Evolutionary conservation across 495 filamentous ascomycete species (phyloP), one percentile per base, ranked within the genome.

Genomic region (Penicillium angulare): DNA sequence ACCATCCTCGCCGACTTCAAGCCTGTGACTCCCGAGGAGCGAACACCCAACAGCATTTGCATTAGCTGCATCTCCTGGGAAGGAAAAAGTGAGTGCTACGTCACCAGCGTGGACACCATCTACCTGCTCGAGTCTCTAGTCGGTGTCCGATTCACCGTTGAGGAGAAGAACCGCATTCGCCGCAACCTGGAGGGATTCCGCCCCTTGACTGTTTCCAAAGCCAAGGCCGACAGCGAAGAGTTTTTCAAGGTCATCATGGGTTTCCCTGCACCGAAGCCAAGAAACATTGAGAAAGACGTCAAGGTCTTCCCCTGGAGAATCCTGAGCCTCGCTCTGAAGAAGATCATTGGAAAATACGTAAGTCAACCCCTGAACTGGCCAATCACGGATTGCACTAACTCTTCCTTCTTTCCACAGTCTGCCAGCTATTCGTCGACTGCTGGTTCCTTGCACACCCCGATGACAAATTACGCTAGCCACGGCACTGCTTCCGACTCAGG

Each of bases 211-310:
- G 89, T 97, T 12, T 95, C 90, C 29, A 98, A 98, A 64, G 82
- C 84, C 46, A 96, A 96, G 70, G 60, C 80, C 2, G 92, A 97
- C 36, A 95, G 87, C 60, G 92, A 96, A 65, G 88, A 90, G 35
- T 97, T 97, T 72, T 97, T 97, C 83, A 96, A 96, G 72, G 75
- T 97, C 52, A 97, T 98, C 69, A 97, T 98, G 95, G 86, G 82
- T n/a, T 96, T 97, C 64, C 88, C 89, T 9, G 86, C 83, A 20
- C 95, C 95, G 2, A 97, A 97, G 73, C 95, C 93, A 5, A 79
- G 93, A 33, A 96, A 96, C 59, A 98, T 98, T 57, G 93, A 97
- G 76, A 98, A 98, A 71, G 92, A 96, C 60, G 89, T 98, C 58
- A 98, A 98, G 68, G 93, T 97, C 5, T 98, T 97, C 63, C 85